Conservation (phyloP, 306 rosid genomes). For the Adenanthera pavonina region DNA sequence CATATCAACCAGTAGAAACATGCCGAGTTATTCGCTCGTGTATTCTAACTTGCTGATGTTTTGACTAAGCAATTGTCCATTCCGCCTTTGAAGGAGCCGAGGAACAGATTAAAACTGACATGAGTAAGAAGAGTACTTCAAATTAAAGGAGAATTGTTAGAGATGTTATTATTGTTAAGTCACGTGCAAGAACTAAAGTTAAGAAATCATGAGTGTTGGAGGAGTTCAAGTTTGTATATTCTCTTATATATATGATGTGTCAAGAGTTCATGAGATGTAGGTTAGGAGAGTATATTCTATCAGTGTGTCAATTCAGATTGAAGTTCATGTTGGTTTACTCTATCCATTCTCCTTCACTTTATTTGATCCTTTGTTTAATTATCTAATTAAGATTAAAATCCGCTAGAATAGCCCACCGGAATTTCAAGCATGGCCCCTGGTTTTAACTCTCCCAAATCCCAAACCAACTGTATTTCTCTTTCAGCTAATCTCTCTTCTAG, state of each 20-base stretch:
- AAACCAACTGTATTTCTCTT: neutral
- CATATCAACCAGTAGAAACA: neutral
- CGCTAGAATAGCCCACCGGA: neutral
- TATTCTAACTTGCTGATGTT: neutral
- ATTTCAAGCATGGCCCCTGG: constrained; percentile 6
- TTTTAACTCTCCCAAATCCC: neutral
- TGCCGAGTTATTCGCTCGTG: neutral
- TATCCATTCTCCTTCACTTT: neutral
- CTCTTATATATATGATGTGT: neutral
- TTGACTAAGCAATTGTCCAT: no score
- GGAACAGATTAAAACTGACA: no score
- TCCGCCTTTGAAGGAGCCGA: no score
- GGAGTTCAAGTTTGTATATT: neutral
- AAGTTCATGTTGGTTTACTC: neutral
- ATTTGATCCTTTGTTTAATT: neutral
- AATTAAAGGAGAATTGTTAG: neutral
- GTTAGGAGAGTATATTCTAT: neutral
- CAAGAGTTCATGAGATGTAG: neutral
- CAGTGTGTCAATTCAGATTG: neutral
- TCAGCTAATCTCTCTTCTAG: neutral
- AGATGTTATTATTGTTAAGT: neutral
- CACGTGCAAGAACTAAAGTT: neutral
- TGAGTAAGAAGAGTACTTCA: neutral
- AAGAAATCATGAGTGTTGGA: neutral
- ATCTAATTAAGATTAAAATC: neutral